Percentiles rank a stretch among this genome's conserved stretches.
Conservation (phyloP, 73 alveolate genomes). For the Tetrahymena thermophila region DNA sequence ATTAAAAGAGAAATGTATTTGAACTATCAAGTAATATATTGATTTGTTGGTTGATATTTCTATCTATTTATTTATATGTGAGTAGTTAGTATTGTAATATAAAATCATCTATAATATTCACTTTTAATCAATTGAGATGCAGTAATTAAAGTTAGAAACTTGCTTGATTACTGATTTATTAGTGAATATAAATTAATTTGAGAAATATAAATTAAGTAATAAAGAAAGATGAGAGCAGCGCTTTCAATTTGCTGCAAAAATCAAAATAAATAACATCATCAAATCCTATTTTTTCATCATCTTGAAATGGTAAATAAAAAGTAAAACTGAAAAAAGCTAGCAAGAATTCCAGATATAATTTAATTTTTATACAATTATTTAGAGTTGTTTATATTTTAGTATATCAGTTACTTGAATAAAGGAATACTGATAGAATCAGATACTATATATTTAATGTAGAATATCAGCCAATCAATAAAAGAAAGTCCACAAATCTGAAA, state of each 20-base stretch:
- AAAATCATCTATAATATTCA: too few species aligned
- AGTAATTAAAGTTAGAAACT: background rate
- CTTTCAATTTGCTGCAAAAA: background rate
- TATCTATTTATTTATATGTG: too few species aligned
- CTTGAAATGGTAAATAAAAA: too few species aligned
- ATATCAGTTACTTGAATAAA: background rate
- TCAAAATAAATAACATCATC: too few species aligned
- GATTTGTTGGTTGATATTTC: too few species aligned
- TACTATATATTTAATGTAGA: background rate
- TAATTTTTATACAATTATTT: too few species aligned
- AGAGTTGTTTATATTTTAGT: too few species aligned
- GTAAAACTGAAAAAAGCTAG: background rate
- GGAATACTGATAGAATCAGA: background rate
- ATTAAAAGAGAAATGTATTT: too few species aligned
- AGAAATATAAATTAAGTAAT: background rate
- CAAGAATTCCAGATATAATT: background rate
- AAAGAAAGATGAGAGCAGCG: background rate
- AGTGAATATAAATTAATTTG: background rate
- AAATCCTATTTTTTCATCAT: too few species aligned
- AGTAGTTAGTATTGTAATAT: background rate
- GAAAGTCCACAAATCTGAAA: background rate
- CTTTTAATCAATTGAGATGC: background rate
- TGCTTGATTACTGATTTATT: background rate
- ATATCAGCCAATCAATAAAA: background rate
- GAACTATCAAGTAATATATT: too few species aligned